Percentiles rank a stretch among this genome's conserved stretches.
Conservation (phyloP, 257 asterid species). For the Solanum ahanhuiri region DNA sequence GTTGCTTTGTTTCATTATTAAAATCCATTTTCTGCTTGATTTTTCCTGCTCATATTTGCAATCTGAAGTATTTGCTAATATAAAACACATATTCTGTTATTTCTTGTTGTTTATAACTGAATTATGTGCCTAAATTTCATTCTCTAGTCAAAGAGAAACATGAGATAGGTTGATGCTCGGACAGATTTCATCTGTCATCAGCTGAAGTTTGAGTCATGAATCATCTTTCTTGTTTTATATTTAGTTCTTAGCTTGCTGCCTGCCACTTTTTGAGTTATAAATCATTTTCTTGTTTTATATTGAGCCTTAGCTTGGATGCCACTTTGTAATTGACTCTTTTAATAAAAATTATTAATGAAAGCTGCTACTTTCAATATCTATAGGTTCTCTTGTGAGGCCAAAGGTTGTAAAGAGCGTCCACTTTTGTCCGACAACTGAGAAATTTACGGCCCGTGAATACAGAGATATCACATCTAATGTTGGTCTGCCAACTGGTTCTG, state of each 20-base stretch:
- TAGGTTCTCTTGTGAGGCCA: constrained; percentile 99
- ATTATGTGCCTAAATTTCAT: neutral
- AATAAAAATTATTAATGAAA: neutral
- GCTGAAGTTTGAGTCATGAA: neutral
- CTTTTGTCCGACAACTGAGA: constrained; percentile 70
- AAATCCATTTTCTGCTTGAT: neutral
- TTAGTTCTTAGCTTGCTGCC: neutral
- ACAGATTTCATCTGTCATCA: neutral
- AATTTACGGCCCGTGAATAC: constrained; percentile 73
- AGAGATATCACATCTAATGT: constrained; percentile 86
- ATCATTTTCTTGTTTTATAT: neutral
- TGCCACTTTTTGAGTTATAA: neutral
- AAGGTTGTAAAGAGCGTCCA: constrained; percentile 97
- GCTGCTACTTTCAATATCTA: neutral
- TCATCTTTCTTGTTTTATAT: neutral
- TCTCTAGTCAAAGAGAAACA: neutral
- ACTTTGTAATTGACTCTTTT: constrained; percentile 3
- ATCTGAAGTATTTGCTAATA: neutral
- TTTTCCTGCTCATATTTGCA: neutral
- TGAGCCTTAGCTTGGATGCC: neutral
- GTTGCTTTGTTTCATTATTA: neutral
- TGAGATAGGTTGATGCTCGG: neutral
- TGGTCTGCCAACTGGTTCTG: constrained; percentile 96
- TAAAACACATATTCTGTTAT: neutral
- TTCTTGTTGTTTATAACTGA: neutral